phyloP scores from a whole-genome alignment of 768 basidiomycete genomes.

The Podaxis pistillaris region DNA sequence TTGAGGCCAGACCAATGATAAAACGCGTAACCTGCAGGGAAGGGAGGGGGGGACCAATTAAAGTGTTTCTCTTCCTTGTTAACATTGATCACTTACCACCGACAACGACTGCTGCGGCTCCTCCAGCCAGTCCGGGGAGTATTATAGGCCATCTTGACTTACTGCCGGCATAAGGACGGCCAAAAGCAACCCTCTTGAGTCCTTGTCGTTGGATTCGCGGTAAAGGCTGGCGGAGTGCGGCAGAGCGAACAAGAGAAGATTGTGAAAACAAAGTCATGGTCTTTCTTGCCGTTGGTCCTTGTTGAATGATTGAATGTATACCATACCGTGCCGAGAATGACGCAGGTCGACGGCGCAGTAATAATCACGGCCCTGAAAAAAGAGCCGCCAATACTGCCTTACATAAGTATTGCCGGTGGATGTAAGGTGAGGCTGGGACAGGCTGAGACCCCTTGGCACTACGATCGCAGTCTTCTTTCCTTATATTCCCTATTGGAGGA shows the following conservation, averaged over 20 bases:
- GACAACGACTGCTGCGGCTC: not conserved
- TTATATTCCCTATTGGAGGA: too few species aligned
- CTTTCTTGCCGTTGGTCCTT: not conserved
- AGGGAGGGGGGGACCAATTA: not conserved
- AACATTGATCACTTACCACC: slow-evolving; percentile 3
- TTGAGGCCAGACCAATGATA: slow-evolving; percentile 43
- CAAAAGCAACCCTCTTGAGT: not conserved
- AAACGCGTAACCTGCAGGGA: slow-evolving; percentile 32
- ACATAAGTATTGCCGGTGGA: too few species aligned
- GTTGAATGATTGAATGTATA: not conserved
- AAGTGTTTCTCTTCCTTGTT: not conserved
- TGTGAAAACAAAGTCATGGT: not conserved
- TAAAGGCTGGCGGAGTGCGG: not conserved
- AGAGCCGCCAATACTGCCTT: too few species aligned
- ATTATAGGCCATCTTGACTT: not conserved
- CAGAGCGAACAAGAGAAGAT: not conserved
- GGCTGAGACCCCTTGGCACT: too few species aligned
- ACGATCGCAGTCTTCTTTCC: too few species aligned
- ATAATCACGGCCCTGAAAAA: too few species aligned
- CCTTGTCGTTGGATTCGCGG: not conserved
- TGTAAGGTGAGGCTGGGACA: too few species aligned
- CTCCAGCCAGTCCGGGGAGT: slow-evolving; percentile 2
- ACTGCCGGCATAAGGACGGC: not conserved
- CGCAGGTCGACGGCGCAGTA: too few species aligned
- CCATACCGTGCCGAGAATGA: not conserved